phyloP scores from a whole-genome alignment of 495 filamentous ascomycete species.

The Xylaria longipes region DNA sequence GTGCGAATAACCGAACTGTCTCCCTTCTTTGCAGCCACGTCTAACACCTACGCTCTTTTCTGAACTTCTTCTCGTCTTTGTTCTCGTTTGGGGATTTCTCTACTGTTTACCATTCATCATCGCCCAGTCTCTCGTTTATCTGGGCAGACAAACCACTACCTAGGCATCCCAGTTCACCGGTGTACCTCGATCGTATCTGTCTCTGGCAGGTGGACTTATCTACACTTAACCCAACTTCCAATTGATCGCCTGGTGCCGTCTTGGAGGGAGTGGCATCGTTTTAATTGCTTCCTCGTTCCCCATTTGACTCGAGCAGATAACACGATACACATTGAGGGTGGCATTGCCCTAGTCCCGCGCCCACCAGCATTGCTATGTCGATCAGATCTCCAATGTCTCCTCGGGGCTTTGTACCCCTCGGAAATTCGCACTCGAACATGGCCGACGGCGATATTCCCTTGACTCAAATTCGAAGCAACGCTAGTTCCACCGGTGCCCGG shows the following conservation, averaged over 20 bases:
- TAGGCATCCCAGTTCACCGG: not conserved
- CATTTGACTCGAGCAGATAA: not conserved
- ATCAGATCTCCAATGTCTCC: conserved; percentile 36
- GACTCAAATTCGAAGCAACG: conserved; percentile 55
- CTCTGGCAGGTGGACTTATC: not conserved
- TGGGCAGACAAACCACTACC: conserved; percentile 8
- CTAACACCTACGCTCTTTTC: not conserved
- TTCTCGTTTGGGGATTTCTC: not conserved
- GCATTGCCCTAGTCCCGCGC: not conserved
- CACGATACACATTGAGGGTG: conserved; percentile 2
- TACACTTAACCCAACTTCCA: conserved; percentile 7
- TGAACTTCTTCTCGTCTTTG: not conserved
- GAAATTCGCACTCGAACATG: too few relatives aligned
- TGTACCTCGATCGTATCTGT: not conserved
- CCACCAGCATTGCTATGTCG: conserved; percentile 31
- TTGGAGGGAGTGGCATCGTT: conserved; percentile 8
- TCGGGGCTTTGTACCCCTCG: conserved; percentile 40
- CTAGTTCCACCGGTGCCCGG: conserved; percentile 57
- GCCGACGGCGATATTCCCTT: conserved; percentile 59
- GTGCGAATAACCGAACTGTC: not conserved
- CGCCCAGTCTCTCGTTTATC: conserved; percentile 25
- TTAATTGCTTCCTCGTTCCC: not conserved
- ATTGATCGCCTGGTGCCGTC: conserved; percentile 26
- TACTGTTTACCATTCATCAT: not conserved
- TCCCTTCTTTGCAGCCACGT: not conserved